A percentile compares a stretch with the other conserved stretches of the same genome.
Conservation (phyloP, 1,284 basidiomycete genomes). For the Athelia sp. region DNA sequence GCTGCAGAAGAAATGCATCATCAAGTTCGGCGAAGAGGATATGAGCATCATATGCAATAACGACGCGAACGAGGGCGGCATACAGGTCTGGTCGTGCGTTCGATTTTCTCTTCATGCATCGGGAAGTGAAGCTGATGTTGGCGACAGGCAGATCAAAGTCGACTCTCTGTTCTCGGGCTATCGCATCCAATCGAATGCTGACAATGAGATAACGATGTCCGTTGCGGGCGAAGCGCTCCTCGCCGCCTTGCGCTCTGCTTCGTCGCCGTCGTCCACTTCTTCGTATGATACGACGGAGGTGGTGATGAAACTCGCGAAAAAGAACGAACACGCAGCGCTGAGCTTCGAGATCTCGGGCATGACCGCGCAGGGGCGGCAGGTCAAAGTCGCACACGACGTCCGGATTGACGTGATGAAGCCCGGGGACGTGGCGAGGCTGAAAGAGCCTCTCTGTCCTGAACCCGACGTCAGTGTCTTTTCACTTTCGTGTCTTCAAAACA, state of each 20-base stretch:
- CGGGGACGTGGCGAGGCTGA: slow-evolving; percentile 64
- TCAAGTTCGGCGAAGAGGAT: slow-evolving; percentile 71
- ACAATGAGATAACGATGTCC: slow-evolving; percentile 78
- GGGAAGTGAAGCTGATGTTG: too few species aligned
- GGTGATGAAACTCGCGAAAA: slow-evolving; percentile 81
- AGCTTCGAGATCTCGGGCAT: slow-evolving; percentile 66
- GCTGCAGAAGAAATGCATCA: slow-evolving; percentile 77
- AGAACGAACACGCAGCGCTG: slow-evolving; percentile 69
- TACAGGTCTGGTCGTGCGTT: slow-evolving; percentile 90
- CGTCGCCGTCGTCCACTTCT: slow-evolving; percentile 33
- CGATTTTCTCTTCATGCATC: too few species aligned
- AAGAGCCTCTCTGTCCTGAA: slow-evolving; percentile 83
- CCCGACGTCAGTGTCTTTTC: slow-evolving; percentile 64
- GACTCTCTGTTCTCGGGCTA: slow-evolving; percentile 78
- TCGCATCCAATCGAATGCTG: slow-evolving; percentile 82
- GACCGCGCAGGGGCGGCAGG: slow-evolving; percentile 47
- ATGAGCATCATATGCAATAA: slow-evolving; percentile 83
- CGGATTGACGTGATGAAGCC: slow-evolving; percentile 75
- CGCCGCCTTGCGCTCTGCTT: slow-evolving; percentile 66
- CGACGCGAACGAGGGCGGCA: slow-evolving; percentile 77
- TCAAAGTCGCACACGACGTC: slow-evolving; percentile 68
- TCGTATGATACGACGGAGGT: slow-evolving; percentile 58
- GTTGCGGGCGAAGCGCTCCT: slow-evolving; percentile 73
- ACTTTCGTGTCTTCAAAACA: neutral
- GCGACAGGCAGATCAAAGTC: slow-evolving; percentile 59